A percentile compares a stretch with the other conserved stretches of the same genome.
phyloP scores from a whole-genome alignment of 257 asterid genomes.

The Solanum bukasovii region DNA sequence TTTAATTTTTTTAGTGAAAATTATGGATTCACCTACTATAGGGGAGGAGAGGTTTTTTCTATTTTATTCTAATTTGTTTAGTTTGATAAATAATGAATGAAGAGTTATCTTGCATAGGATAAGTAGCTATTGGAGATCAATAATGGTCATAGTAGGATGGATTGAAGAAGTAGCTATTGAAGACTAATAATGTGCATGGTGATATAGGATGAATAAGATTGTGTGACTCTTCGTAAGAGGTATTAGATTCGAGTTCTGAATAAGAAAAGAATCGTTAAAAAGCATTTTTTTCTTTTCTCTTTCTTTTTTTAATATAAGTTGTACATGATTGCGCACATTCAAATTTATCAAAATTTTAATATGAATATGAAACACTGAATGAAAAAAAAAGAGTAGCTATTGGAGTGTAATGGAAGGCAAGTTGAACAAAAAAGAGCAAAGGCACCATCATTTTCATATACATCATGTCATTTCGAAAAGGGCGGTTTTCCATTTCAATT shows the following conservation, averaged over 20 bases:
- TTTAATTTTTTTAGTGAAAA: neutral
- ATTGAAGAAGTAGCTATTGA: neutral
- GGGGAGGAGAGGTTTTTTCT: neutral
- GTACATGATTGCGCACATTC: fast-evolving
- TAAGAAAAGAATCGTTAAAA: neutral
- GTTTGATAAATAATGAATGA: slow-evolving; percentile 1
- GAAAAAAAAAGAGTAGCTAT: neutral
- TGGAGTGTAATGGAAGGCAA: neutral
- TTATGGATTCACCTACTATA: neutral
- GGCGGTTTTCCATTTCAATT: slow-evolving; percentile 1
- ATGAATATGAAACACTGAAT: neutral
- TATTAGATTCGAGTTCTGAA: neutral
- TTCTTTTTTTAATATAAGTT: neutral
- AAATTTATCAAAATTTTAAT: neutral
- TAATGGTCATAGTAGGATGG: neutral
- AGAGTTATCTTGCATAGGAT: neutral
- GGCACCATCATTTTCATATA: neutral
- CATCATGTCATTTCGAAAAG: neutral
- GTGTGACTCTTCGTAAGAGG: neutral
- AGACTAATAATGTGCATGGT: neutral
- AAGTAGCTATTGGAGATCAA: neutral
- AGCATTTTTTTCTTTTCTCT: fast-evolving
- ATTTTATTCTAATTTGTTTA: neutral
- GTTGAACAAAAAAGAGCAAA: neutral
- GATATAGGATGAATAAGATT: neutral